Percentiles rank a stretch among this genome's conserved stretches.
phyloP scores from a whole-genome alignment of 495 filamentous ascomycete genomes.

The Penicillium atrosanguineum region DNA sequence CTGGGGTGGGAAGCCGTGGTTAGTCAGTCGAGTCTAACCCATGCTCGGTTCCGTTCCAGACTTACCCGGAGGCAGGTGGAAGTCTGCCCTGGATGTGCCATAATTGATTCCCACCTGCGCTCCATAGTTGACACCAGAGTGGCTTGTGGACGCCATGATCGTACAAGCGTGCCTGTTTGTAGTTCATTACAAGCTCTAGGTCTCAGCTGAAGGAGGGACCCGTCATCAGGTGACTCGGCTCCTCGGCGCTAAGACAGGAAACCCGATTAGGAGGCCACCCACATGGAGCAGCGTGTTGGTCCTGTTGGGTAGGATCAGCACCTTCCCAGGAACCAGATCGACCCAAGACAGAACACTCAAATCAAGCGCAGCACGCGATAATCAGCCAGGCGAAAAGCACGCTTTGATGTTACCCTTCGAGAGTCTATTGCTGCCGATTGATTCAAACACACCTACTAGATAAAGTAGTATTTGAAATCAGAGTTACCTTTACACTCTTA shows the following conservation, averaged over 20 bases:
- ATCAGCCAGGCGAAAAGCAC: too few species aligned
- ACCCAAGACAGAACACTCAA: constrained; percentile 1
- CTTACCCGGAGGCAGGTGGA: constrained; percentile 5
- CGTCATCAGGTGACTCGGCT: background rate
- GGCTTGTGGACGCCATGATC: background rate
- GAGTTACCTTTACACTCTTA: too few species aligned
- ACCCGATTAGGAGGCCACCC: too few species aligned
- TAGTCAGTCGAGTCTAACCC: background rate
- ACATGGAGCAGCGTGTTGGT: too few species aligned
- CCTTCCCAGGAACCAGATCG: constrained; percentile 1
- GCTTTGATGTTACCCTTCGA: too few species aligned
- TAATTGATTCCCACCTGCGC: constrained; percentile 1
- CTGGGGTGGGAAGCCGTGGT: background rate
- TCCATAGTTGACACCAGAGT: background rate
- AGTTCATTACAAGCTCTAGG: background rate
- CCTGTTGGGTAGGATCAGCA: background rate
- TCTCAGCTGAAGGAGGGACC: background rate
- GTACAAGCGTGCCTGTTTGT: background rate
- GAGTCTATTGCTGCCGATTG: too few species aligned
- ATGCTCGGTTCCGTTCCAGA: background rate
- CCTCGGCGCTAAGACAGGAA: background rate
- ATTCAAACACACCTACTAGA: too few species aligned
- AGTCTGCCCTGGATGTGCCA: background rate
- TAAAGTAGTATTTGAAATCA: too few species aligned
- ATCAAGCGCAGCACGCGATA: constrained; percentile 2